Percentiles rank a stretch among this genome's conserved stretches.
These are phyloP conservation scores for Aspergillus quadricinctus DNA, from an alignment of 2,329 filamentous ascomycete genomes.

Conservation along the genomic window DNA sequence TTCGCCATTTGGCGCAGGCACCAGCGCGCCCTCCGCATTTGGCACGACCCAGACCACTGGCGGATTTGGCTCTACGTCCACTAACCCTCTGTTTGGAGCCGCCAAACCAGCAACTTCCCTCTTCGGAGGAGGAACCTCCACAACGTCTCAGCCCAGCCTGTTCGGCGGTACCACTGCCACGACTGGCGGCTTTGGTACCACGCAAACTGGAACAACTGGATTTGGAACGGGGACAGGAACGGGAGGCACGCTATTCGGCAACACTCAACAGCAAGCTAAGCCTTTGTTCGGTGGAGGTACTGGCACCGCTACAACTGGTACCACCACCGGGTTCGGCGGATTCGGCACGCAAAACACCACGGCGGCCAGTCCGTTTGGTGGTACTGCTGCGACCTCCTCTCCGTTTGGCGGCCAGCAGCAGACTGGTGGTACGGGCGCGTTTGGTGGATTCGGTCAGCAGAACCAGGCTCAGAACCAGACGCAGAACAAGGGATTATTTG, in stretches of 20 bases:
- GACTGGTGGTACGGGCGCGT: slow-evolving; percentile 32
- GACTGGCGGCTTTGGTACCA: slow-evolving; percentile 26
- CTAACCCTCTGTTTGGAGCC: slow-evolving; percentile 42
- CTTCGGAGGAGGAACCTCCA: slow-evolving; percentile 29
- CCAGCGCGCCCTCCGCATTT: slow-evolving; percentile 40
- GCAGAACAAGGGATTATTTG: slow-evolving; percentile 36
- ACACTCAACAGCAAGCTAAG: slow-evolving; percentile 29
- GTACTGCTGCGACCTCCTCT: slow-evolving; percentile 33
- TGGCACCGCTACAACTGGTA: slow-evolving; percentile 19
- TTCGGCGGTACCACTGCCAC: slow-evolving; percentile 40
- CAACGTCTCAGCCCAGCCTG: slow-evolving; percentile 33
- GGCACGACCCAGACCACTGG: slow-evolving; percentile 40
- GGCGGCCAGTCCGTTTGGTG: slow-evolving; percentile 38
- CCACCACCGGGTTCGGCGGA: slow-evolving; percentile 32
- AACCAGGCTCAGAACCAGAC: slow-evolving; percentile 34
- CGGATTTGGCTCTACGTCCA: slow-evolving; percentile 31
- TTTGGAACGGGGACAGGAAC: slow-evolving; percentile 22
- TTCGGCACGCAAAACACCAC: slow-evolving; percentile 39
- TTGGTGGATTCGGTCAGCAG: slow-evolving; percentile 42
- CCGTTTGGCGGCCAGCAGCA: slow-evolving; percentile 43
- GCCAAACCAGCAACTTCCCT: slow-evolving; percentile 40
- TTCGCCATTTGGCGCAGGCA: slow-evolving; percentile 37
- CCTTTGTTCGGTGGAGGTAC: slow-evolving; percentile 31
- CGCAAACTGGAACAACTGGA: slow-evolving; percentile 19
- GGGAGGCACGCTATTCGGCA: slow-evolving; percentile 42